Evolutionary conservation across 148 eudicot genomes (phyloP), one percentile per base, ranked within the genome.

Genomic region (Heliamphora exappendiculata): DNA sequence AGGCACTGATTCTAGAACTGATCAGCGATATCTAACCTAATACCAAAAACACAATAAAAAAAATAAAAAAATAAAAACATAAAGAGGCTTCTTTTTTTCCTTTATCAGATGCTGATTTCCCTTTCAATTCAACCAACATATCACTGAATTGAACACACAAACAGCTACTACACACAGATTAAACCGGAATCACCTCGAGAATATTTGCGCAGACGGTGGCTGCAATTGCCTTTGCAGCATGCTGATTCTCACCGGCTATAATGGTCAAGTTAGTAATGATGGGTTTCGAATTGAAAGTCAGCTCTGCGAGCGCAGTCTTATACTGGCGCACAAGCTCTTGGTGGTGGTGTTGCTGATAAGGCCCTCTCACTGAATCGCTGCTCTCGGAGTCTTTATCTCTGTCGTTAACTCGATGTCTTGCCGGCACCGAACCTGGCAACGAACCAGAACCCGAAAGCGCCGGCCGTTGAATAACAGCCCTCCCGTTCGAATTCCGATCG

Each of bases 211-310:
- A 91, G 81, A 96, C 78, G 42, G 89, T 82, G 17, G 84, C 79
- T 1, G 92, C 97, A 55, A 93, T 86, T 4, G 94, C 89, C 84
- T 89, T 91, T 3, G 99, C 99, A 19, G 94, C 99, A 44, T 85
- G 97, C 83, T 83, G 51, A 81, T 85, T 91, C 84, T 93, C 98
- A 1, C 99, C 98, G 0, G 99, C 99, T 13, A 96, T 96, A 24
- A 96, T 96, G 19, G 99, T 89, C 83, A 96, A 84, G 72, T 93
- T 96, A 1, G 98, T 96, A 69, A 96, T 96, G 39, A 96, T 96
- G 0, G 99, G 99, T 82, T 96, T 96, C 24, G 99, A 96, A 78
- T 96, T 96, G 64, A 93, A 88, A 10, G 97, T 96, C 59, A 96
- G 87, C 83, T 96, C 99, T 31, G 93, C 85, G 7, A 96, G 80